Conservation (phyloP, 129 eudicot genomes). For the Daucus carota region DNA sequence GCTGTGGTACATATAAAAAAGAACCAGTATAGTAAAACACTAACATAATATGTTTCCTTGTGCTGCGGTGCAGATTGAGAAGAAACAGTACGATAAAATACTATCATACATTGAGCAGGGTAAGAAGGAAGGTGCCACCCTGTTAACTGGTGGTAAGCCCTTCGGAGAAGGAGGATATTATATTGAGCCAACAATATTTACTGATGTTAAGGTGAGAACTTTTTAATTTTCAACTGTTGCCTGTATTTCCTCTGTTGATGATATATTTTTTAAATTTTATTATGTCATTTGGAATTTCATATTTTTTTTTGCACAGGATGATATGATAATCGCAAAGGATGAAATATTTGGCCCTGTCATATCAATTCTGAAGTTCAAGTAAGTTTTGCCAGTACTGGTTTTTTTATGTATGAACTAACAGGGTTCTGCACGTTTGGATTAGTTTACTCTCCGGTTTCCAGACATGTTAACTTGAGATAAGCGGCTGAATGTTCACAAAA, state of each 20-base stretch:
- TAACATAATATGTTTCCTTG: background rate
- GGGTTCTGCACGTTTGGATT: too few species aligned
- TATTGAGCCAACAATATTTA: slow-evolving; percentile 75
- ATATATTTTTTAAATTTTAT: background rate
- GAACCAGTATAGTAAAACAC: too few species aligned
- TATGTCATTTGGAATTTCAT: background rate
- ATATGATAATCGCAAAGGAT: slow-evolving; percentile 66
- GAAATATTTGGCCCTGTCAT: slow-evolving; percentile 92
- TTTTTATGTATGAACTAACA: background rate
- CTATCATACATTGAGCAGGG: slow-evolving; percentile 67
- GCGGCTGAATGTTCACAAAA: background rate
- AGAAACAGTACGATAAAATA: slow-evolving; percentile 50
- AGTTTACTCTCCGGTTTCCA: too few species aligned
- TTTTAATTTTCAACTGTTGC: background rate
- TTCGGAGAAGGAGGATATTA: slow-evolving; percentile 46
- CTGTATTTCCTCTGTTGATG: background rate
- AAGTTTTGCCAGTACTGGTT: slow-evolving; percentile 17
- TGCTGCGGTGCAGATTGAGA: slow-evolving; percentile 39
- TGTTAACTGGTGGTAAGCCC: slow-evolving; percentile 62
- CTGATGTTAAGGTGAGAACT: slow-evolving; percentile 46
- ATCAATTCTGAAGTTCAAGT: slow-evolving; percentile 77
- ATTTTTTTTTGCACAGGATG: slow-evolving; percentile 35
- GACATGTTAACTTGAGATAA: background rate
- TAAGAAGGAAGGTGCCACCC: slow-evolving; percentile 74
- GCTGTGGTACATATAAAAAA: too few species aligned